A percentile compares a stretch with the other conserved stretches of the same genome.
phyloP scores from a whole-genome alignment of 805 yeast genomes.

The Wickerhamiella musiphila region DNA sequence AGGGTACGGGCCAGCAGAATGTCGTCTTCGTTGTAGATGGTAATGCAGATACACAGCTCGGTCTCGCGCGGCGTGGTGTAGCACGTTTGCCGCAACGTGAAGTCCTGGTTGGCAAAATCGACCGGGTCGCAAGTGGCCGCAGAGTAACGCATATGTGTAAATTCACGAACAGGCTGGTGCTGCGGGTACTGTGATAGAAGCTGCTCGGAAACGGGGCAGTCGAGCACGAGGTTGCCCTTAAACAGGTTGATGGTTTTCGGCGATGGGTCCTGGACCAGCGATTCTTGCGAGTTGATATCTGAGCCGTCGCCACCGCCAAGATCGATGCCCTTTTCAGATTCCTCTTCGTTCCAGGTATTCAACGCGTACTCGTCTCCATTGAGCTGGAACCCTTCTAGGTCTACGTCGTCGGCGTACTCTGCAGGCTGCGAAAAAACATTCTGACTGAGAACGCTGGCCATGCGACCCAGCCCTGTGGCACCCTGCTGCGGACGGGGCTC shows the following conservation, averaged over 20 bases:
- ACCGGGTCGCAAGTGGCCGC: slow-evolving; percentile 89
- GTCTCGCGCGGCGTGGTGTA: slow-evolving; percentile 67
- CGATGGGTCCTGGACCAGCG: slow-evolving; percentile 20
- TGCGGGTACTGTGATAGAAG: slow-evolving; percentile 38
- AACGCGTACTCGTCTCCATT: slow-evolving; percentile 23
- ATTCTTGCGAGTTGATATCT: slow-evolving; percentile 13
- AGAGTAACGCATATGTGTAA: slow-evolving; percentile 76
- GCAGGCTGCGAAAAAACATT: slow-evolving; percentile 3
- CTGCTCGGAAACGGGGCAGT: slow-evolving; percentile 71
- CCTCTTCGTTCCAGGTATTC: slow-evolving; percentile 18
- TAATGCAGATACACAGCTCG: slow-evolving; percentile 69
- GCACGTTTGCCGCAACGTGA: slow-evolving; percentile 68
- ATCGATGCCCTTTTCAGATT: slow-evolving; percentile 7
- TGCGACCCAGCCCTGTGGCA: slow-evolving; percentile 1
- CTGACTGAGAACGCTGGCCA: background rate
- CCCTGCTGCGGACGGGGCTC: too few species aligned
- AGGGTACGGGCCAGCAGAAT: slow-evolving; percentile 65
- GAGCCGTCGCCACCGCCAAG: slow-evolving; percentile 6
- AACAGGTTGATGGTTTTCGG: slow-evolving; percentile 34
- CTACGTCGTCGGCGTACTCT: slow-evolving; percentile 18
- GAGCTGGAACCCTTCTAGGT: slow-evolving; percentile 20
- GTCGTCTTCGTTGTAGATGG: slow-evolving; percentile 84
- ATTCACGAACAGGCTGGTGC: slow-evolving; percentile 41
- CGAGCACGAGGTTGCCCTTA: slow-evolving; percentile 68
- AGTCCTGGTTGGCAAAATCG: slow-evolving; percentile 41